A percentile compares a stretch with the other conserved stretches of the same genome.
Evolutionary conservation across 306 rosid genomes (phyloP).

Genomic region (Astragalus glycyphyllos): DNA sequence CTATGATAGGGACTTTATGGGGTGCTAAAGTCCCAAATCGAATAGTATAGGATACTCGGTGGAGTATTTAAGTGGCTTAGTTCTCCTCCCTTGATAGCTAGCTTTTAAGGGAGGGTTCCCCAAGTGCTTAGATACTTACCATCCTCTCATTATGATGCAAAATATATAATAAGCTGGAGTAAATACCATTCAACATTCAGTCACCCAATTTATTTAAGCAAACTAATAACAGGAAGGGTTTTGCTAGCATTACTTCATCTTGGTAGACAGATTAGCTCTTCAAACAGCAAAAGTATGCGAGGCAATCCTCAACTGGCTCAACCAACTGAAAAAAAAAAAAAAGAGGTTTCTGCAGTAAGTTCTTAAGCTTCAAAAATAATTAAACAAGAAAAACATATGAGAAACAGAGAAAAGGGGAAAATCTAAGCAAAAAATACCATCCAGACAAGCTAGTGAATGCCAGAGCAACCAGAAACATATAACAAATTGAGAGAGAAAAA

Average conservation of each 20-base stretch:
- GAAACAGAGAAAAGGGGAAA: constrained; percentile 17
- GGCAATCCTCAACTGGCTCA: constrained; percentile 45
- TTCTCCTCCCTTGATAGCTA: no score
- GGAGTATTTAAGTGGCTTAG: no score
- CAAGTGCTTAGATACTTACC: no score
- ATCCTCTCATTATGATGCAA: constrained; percentile 9
- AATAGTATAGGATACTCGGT: no score
- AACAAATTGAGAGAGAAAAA: constrained; percentile 29
- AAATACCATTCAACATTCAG: background rate
- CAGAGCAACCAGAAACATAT: constrained; percentile 27
- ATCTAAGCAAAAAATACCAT: constrained; percentile 16
- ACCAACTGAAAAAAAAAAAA: constrained; percentile 51
- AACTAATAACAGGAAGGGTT: constrained; percentile 25
- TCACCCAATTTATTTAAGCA: constrained; percentile 20
- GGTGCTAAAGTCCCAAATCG: no score
- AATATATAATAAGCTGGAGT: constrained; percentile 12
- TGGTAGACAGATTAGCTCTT: constrained; percentile 47
- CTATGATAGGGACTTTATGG: background rate
- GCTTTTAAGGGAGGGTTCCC: no score
- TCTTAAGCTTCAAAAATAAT: constrained; percentile 24
- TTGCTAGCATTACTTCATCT: constrained; percentile 65
- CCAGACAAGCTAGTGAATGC: constrained; percentile 18
- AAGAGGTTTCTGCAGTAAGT: constrained; percentile 16
- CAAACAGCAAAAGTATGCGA: constrained; percentile 40
- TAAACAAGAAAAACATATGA: background rate